A percentile compares a stretch with the other conserved stretches of the same genome.
These are phyloP conservation scores for Heritiera fomes DNA, from an alignment of 345 rosid genomes.

Conservation along the genomic window DNA sequence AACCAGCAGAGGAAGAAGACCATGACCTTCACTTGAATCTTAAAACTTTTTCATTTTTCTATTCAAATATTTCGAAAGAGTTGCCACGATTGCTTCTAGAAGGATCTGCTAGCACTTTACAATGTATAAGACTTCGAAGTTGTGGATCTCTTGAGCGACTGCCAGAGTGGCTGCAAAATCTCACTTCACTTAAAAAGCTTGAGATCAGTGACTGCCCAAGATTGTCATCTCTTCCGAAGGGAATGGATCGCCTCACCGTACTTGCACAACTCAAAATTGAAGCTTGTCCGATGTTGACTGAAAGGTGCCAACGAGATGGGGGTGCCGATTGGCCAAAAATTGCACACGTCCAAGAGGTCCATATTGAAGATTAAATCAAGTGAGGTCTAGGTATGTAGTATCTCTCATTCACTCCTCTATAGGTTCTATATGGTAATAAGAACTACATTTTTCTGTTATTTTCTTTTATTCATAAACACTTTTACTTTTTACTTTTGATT, in stretches of 20 bases:
- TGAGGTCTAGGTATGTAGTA: neutral
- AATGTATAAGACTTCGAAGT: no score
- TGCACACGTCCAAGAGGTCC: neutral
- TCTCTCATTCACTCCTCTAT: neutral
- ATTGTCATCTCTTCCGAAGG: neutral
- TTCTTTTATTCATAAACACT: no score
- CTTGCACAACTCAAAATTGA: neutral
- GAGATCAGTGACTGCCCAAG: neutral
- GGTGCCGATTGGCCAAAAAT: neutral
- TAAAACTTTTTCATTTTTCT: neutral
- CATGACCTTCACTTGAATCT: neutral
- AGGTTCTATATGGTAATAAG: no score
- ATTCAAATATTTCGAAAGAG: no score
- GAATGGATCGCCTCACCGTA: neutral
- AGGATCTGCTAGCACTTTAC: neutral
- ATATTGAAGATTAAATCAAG: neutral
- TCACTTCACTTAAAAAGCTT: neutral
- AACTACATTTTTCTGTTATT: no score
- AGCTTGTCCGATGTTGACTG: neutral
- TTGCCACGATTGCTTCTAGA: neutral
- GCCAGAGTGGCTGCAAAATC: neutral
- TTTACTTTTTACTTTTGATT: no score
- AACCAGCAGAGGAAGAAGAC: neutral
- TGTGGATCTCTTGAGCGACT: neutral
- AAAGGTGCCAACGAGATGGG: neutral